Percentiles rank a stretch among this genome's conserved stretches.
phyloP scores from a whole-genome alignment of 2,329 filamentous ascomycete species.

The Ophiostoma himal-ulmi region DNA sequence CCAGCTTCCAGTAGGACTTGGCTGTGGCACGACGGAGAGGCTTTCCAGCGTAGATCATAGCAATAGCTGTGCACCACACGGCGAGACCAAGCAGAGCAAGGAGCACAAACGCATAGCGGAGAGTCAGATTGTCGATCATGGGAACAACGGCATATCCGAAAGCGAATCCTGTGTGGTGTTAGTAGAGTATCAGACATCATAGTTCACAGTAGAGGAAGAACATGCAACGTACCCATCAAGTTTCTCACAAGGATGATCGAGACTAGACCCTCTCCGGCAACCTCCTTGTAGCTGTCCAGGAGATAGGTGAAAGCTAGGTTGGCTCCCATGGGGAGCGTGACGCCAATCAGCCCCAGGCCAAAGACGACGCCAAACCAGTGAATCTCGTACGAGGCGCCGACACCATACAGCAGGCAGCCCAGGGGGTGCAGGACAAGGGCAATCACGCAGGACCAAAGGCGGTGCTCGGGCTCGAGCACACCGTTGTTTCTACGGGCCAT shows the following conservation, averaged over 20 bases:
- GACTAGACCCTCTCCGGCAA: neutral
- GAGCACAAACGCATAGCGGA: conserved; percentile 6
- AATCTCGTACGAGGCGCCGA: conserved; percentile 39
- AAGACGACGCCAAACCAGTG: conserved; percentile 40
- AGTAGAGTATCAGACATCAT: neutral
- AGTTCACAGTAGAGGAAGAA: neutral
- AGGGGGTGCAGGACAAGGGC: conserved; percentile 29
- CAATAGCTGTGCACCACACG: conserved; percentile 9
- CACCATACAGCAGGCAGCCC: conserved; percentile 44
- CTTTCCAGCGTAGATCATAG: conserved; percentile 3
- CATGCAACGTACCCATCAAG: neutral
- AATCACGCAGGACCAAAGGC: conserved; percentile 29
- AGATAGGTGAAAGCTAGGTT: conserved; percentile 7
- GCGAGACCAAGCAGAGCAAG: neutral
- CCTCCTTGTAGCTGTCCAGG: conserved; percentile 9
- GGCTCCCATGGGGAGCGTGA: conserved; percentile 6
- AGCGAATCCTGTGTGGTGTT: conserved; percentile 1
- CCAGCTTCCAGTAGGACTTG: conserved; percentile 7
- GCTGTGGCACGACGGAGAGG: conserved; percentile 2
- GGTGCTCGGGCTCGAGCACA: conserved; percentile 32
- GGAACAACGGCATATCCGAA: conserved; percentile 8
- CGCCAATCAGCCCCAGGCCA: conserved; percentile 33
- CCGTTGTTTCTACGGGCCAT: conserved; percentile 39
- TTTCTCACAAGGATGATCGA: conserved; percentile 2
- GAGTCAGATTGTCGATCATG: conserved; percentile 8